phyloP scores from a whole-genome alignment of 768 basidiomycete species.

The Auricularia heimuer region DNA sequence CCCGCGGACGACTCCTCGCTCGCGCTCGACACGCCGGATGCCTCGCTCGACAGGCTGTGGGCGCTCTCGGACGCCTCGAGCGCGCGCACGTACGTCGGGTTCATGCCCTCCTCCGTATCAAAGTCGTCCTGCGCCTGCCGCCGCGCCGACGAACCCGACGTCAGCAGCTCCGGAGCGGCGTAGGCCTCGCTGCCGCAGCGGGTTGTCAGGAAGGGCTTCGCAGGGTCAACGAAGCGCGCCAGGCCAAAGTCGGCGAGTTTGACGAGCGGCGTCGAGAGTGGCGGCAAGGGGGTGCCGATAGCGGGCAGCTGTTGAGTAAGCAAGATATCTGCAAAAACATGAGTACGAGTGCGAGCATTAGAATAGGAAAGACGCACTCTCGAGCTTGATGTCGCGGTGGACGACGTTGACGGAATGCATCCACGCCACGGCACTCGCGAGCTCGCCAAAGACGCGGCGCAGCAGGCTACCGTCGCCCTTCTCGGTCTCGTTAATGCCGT shows the following conservation, averaged over 20 bases:
- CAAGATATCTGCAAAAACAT: conserved; percentile 50
- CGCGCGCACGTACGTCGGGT: background rate
- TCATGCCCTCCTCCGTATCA: background rate
- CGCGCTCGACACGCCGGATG: background rate
- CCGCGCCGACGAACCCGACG: conserved; percentile 19
- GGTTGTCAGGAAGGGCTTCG: conserved; percentile 53
- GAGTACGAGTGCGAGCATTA: background rate
- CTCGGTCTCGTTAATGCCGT: conserved; percentile 1
- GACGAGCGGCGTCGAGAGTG: conserved; percentile 47
- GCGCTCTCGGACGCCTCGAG: background rate
- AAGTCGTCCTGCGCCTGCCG: conserved; percentile 6
- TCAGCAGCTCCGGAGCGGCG: conserved; percentile 70
- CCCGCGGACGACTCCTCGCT: background rate
- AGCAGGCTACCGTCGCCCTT: conserved; percentile 29
- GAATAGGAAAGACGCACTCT: conserved; percentile 29
- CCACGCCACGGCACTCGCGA: conserved; percentile 73
- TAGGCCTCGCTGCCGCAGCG: conserved; percentile 86
- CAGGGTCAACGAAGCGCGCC: conserved; percentile 69
- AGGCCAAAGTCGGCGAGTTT: conserved; percentile 87
- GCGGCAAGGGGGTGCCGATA: conserved; percentile 11
- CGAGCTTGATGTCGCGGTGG: conserved; percentile 81
- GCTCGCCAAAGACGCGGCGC: conserved; percentile 63
- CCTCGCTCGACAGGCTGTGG: background rate
- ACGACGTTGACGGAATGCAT: conserved; percentile 80
- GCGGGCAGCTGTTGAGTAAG: conserved; percentile 44